Conservation (phyloP, 2,329 filamentous ascomycete species). For the Colletotrichum gloeosporioides region DNA sequence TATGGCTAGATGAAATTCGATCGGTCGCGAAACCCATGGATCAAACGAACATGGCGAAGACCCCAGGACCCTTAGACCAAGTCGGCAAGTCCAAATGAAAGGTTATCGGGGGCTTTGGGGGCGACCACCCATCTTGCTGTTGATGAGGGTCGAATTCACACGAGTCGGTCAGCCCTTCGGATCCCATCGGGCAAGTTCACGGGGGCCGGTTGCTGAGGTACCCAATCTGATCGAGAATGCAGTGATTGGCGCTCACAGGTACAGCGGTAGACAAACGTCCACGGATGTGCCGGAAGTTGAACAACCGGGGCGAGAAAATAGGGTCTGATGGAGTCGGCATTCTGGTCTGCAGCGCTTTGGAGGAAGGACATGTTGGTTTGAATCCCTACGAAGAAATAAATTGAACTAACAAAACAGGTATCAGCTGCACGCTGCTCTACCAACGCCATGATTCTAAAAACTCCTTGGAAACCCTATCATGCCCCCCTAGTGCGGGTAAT, state of each 20-base stretch:
- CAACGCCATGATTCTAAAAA: neutral
- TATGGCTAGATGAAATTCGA: neutral
- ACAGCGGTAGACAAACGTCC: neutral
- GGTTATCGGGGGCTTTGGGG: neutral
- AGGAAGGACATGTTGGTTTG: neutral
- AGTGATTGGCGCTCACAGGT: neutral
- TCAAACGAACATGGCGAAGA: neutral
- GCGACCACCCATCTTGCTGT: neutral
- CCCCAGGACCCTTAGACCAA: neutral
- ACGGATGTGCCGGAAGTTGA: conserved; percentile 10
- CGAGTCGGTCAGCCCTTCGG: neutral
- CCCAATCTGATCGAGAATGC: neutral
- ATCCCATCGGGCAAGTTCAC: neutral
- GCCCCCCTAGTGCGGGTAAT: neutral
- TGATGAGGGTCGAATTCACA: neutral
- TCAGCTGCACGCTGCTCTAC: neutral
- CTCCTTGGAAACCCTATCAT: neutral
- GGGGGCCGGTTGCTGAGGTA: neutral
- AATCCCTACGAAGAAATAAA: neutral
- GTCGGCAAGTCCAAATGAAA: neutral
- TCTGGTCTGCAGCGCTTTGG: neutral
- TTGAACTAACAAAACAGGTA: neutral
- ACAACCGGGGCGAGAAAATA: neutral
- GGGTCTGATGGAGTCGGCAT: neutral
- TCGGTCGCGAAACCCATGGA: neutral